phyloP scores from a whole-genome alignment of 139 green algal genomes.

The Mychonastes homosphaera region DNA sequence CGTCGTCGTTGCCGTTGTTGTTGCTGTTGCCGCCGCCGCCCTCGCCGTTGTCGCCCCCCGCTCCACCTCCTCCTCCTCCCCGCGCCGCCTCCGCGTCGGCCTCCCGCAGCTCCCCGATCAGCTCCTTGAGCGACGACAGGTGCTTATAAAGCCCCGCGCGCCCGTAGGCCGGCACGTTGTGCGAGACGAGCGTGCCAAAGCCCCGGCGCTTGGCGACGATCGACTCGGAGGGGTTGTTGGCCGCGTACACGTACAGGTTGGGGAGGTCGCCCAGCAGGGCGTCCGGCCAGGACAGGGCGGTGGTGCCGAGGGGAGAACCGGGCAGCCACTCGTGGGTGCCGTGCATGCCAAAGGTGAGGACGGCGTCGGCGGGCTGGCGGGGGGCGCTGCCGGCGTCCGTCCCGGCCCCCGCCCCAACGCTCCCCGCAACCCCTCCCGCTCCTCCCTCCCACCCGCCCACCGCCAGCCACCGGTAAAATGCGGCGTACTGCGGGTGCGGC shows the following conservation, averaged over 20 bases:
- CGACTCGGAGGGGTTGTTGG: conserved; percentile 87
- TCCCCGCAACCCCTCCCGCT: background rate
- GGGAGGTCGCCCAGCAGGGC: conserved; percentile 71
- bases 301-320: conserved; percentile 64
- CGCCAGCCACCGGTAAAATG: conserved; percentile 89
- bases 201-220: conserved; percentile 93
- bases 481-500: conserved; percentile 92
- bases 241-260: conserved; percentile 91
- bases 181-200: conserved; percentile 88
- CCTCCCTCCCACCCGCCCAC: conserved; percentile 19
- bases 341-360: conserved; percentile 98
- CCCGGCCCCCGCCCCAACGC: background rate
- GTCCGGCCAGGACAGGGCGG: conserved; percentile 43
- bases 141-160: conserved; percentile 94
- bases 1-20: background rate
- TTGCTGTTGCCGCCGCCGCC: background rate
- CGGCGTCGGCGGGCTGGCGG: conserved; percentile 63
- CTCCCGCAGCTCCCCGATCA: conserved; percentile 76
- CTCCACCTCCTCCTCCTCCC: too few relatives aligned
- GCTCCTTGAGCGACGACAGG: conserved; percentile 61
- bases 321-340: conserved; percentile 96
- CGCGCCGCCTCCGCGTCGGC: too few relatives aligned
- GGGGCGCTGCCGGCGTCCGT: conserved; percentile 21
- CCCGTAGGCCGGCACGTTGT: conserved; percentile 96
- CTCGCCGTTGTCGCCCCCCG: background rate